A percentile compares a stretch with the other conserved stretches of the same genome.
Evolutionary conservation across 176 grass and related monocot species (phyloP).

Genomic region (Carex myosuroides): DNA sequence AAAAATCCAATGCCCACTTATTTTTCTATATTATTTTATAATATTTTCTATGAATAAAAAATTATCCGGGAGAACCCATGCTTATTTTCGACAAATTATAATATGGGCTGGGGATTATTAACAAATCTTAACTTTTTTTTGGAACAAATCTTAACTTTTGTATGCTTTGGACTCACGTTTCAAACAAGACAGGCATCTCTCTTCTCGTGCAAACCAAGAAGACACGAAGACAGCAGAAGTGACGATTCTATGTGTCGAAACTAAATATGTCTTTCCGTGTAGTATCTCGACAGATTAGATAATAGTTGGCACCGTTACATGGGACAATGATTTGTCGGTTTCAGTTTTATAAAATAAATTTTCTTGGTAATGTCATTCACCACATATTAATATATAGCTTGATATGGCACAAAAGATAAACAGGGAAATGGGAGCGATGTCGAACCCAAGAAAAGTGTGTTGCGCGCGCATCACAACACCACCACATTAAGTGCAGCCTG

Average conservation of each 20-base stretch:
- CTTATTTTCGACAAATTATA: too few species aligned
- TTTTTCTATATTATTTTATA: too few species aligned
- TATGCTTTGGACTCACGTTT: not conserved
- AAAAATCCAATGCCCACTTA: too few species aligned
- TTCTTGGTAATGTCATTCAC: not conserved
- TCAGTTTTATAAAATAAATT: too few species aligned
- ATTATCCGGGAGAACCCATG: too few species aligned
- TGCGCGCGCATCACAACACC: constrained; percentile 24
- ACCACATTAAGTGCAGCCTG: constrained; percentile 19
- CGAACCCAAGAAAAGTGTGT: constrained; percentile 17
- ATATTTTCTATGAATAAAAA: too few species aligned
- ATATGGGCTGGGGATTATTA: not conserved
- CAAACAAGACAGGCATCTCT: not conserved
- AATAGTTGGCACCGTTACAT: too few species aligned
- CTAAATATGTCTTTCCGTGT: not conserved
- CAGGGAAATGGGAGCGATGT: not conserved
- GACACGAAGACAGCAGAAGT: not conserved
- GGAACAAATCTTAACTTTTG: not conserved
- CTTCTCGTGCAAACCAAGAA: constrained; percentile 30
- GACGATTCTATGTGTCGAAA: not conserved
- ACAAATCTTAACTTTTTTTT: not conserved
- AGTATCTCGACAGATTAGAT: too few species aligned
- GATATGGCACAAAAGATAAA: not conserved
- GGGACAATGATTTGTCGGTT: too few species aligned
- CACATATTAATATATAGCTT: not conserved